phyloP scores from a whole-genome alignment of 768 basidiomycete species.

The Mycena filopes region DNA sequence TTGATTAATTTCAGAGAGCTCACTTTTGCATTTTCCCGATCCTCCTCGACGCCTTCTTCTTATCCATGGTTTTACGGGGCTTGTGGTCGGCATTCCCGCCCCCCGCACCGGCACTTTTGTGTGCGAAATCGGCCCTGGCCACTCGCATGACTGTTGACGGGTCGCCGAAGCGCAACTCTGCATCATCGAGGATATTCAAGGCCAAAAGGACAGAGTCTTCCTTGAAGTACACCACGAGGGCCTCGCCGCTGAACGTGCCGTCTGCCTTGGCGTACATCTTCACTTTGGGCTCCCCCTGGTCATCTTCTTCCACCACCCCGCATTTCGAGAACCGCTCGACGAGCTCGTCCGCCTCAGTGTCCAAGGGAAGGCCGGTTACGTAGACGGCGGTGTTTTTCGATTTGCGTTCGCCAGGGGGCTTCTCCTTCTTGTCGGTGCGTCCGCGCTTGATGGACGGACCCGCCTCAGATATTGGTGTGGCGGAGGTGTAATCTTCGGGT shows the following conservation, averaged over 20 bases:
- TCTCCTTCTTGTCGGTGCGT: constrained; percentile 63
- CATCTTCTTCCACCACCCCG: constrained; percentile 93
- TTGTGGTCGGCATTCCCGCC: constrained; percentile 52
- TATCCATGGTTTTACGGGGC: constrained; percentile 74
- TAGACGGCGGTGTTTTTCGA: constrained; percentile 96
- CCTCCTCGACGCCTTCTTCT: constrained; percentile 78
- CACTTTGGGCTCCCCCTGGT: constrained; percentile 90
- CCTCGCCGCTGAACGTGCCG: constrained; percentile 93
- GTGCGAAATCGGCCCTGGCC: constrained; percentile 78
- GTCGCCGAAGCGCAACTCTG: constrained; percentile 88
- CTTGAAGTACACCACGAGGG: constrained; percentile 96
- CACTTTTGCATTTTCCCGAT: constrained; percentile 92
- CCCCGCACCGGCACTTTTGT: constrained; percentile 63
- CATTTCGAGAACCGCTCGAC: constrained; percentile 90
- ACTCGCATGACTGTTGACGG: constrained; percentile 79
- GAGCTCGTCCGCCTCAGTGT: constrained; percentile 80
- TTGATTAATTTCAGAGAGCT: constrained; percentile 28
- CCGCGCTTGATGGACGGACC: constrained; percentile 76
- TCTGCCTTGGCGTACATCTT: constrained; percentile 94
- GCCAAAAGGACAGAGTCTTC: constrained; percentile 94
- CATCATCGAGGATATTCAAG: constrained; percentile 87
- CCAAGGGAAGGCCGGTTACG: constrained; percentile 83
- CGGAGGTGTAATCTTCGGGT: constrained; percentile 75
- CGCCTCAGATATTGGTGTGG: constrained; percentile 53
- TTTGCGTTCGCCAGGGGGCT: constrained; percentile 60